These are phyloP conservation scores for Fusarium sp. DNA, from an alignment of 2,329 filamentous ascomycete genomes.

Conservation along the genomic window DNA sequence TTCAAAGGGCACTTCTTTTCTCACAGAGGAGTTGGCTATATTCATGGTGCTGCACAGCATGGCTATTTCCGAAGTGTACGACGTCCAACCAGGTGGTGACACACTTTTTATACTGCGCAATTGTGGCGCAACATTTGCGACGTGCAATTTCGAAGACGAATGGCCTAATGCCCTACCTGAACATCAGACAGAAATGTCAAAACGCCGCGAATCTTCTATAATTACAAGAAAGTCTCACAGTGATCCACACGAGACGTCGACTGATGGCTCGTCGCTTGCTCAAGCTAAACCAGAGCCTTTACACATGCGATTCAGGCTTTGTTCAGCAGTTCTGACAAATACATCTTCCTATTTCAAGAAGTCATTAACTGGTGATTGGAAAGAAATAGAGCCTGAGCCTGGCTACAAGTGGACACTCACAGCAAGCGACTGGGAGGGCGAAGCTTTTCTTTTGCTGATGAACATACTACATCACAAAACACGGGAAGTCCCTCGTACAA, in stretches of 20 bases:
- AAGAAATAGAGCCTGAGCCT: not conserved
- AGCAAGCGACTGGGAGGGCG: not conserved
- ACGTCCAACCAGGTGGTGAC: not conserved
- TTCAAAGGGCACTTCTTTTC: rapidly evolving
- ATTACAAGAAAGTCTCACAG: not conserved
- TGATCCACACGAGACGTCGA: not conserved
- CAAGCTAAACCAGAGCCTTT: not conserved
- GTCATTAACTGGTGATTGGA: not conserved
- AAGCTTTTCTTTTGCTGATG: not conserved
- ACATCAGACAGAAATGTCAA: not conserved
- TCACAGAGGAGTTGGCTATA: not conserved
- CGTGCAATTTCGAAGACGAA: not conserved
- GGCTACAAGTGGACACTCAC: not conserved
- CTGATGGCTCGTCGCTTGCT: rapidly evolving
- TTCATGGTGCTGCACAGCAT: not conserved
- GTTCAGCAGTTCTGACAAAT: not conserved
- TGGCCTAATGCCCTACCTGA: not conserved
- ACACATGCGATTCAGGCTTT: not conserved
- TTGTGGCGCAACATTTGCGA: not conserved
- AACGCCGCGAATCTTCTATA: not conserved
- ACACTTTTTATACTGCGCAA: not conserved
- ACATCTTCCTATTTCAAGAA: not conserved
- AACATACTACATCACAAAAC: not conserved
- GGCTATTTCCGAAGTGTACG: not conserved
- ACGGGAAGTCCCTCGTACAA: rapidly evolving